phyloP scores from a whole-genome alignment of 768 basidiomycete genomes.

The Termitomyces sp. region DNA sequence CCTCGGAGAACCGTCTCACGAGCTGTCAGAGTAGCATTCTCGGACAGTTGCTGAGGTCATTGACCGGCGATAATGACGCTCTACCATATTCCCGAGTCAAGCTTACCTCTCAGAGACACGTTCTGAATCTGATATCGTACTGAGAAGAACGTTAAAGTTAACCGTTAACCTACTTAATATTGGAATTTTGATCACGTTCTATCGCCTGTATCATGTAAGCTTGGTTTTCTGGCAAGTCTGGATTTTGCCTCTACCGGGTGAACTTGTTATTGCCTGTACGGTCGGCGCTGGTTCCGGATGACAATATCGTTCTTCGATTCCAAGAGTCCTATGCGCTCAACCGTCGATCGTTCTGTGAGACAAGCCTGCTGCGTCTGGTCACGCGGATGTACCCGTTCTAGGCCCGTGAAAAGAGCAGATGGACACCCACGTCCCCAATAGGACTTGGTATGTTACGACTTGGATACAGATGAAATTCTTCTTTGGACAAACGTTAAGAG shows the following conservation, averaged over 20 bases:
- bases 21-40: neutral
- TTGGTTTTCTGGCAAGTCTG: neutral
- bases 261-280: neutral
- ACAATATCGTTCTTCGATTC: neutral
- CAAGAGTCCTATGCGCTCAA: neutral
- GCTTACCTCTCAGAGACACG: neutral
- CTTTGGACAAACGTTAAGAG: neutral
- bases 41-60: neutral
- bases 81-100: neutral
- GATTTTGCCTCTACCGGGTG: neutral
- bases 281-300: neutral
- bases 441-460: neutral
- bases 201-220: neutral
- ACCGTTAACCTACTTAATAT: neutral
- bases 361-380: neutral
- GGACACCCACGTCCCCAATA: neutral
- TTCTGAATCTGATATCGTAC: neutral
- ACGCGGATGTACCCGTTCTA: neutral
- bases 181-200: neutral
- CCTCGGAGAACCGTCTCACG: neutral
- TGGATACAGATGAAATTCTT: neutral
- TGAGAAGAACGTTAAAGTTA: neutral
- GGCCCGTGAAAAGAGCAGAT: neutral
- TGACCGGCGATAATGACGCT: neutral
- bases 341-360: neutral